Evolutionary conservation across 331 rosid species (phyloP).

Genomic region (Dryas integrifolia): DNA sequence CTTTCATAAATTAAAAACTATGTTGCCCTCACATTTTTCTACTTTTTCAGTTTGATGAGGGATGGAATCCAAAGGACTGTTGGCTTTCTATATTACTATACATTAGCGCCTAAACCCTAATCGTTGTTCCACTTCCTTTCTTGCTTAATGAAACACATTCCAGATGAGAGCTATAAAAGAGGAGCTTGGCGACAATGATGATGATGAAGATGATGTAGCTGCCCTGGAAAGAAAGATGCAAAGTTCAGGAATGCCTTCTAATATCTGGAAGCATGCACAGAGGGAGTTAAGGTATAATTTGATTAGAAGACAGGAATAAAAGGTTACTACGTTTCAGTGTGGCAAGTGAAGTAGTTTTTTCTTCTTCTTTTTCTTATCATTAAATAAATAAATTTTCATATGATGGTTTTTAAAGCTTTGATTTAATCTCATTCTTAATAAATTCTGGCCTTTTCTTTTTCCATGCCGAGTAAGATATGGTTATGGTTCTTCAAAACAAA

Average conservation of each 20-base stretch:
- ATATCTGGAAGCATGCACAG: slow-evolving; percentile 91
- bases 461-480: background rate
- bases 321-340: slow-evolving; percentile 3
- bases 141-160: slow-evolving; percentile 24
- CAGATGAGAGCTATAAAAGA: slow-evolving; percentile 98
- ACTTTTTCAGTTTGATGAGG: background rate
- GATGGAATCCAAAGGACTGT: background rate
- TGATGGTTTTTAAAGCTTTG: slow-evolving; percentile 12
- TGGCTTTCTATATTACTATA: background rate
- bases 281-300: slow-evolving; percentile 78
- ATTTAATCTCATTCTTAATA: background rate
- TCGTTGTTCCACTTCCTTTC: slow-evolving; percentile 19
- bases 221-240: slow-evolving; percentile 92
- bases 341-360: background rate
- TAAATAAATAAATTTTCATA: background rate
- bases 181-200: slow-evolving; percentile 97
- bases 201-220: slow-evolving; percentile 90
- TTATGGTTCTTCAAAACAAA: background rate
- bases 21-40: background rate
- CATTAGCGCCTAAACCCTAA: background rate
- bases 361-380: background rate
- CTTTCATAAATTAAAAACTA: background rate
- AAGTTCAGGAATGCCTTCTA: slow-evolving; percentile 93
- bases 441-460: background rate
- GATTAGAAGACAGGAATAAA: slow-evolving; percentile 8